Evolutionary conservation across 1,284 basidiomycete species (phyloP).

Genomic region (Tremellales sp.): DNA sequence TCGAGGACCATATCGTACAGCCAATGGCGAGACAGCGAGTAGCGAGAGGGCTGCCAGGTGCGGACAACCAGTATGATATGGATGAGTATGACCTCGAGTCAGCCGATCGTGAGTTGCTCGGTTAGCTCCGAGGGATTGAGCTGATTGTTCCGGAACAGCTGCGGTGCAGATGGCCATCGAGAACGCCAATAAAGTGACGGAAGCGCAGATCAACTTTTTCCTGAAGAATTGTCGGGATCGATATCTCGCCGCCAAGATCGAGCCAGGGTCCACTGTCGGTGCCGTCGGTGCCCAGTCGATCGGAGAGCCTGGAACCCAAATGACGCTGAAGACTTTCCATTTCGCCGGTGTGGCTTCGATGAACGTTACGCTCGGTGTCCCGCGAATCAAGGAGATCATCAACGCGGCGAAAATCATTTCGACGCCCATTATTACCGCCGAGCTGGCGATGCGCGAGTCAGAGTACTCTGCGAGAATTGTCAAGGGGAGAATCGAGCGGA

Average conservation of each 20-base stretch:
- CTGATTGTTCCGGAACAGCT: slow-evolving; percentile 8
- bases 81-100: slow-evolving; percentile 52
- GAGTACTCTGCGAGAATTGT: slow-evolving; percentile 94
- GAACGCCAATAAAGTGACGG: slow-evolving; percentile 87
- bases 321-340: slow-evolving; percentile 99
- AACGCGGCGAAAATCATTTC: slow-evolving; percentile 96
- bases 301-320: slow-evolving; percentile 98
- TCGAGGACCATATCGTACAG: slow-evolving; percentile 65
- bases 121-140: neutral
- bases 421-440: slow-evolving; percentile 97
- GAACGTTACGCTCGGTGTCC: slow-evolving; percentile 99
- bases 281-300: slow-evolving; percentile 99
- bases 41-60: slow-evolving; percentile 73
- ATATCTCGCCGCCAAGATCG: slow-evolving; percentile 90
- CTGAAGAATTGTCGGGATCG: slow-evolving; percentile 83
- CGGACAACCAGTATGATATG: slow-evolving; percentile 62
- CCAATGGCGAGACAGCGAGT: slow-evolving; percentile 67
- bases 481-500: slow-evolving; percentile 94
- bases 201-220: slow-evolving; percentile 73
- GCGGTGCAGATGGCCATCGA: slow-evolving; percentile 67
- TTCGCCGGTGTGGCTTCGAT: slow-evolving; percentile 99
- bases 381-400: slow-evolving; percentile 99
- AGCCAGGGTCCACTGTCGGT: slow-evolving; percentile 94
- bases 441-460: slow-evolving; percentile 75
- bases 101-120: slow-evolving; percentile 31